Base-by-base conservation (phyloP, 2,329 filamentous ascomycete genomes). In the Colletotrichum graminicola region DNA sequence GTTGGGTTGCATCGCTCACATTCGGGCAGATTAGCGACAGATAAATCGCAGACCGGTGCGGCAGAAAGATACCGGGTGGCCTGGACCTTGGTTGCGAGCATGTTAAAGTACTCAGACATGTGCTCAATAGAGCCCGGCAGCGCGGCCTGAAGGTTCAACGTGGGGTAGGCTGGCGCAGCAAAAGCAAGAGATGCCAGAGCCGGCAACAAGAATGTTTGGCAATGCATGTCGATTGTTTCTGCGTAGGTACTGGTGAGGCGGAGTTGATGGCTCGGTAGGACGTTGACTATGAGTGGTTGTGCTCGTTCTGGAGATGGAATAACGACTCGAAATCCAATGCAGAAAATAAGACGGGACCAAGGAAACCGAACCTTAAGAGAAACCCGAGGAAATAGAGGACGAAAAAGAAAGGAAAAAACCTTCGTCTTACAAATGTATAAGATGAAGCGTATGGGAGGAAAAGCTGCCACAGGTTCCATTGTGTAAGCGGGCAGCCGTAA, bases 21-120 rank as follows among this genome's bases (percentile, higher is more conserved):
- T 49, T 77, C 75, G 67, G 88, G 87, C 78, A 90, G 83, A 66
- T 80, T 76, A 1, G 88, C 88, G 41, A 82, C 83, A 65, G 84
- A 85, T 18, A 91, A 75, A 76, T 91, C 86, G 76, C 90, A 92
- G 36, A 81, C 75, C 0, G 87, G 85, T 14, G 83, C 79, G 8
- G 73, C 66, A 2, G 80, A 73, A 72, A 84, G 82, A 16, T 78
- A 72, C 76, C 83, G 86, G 65, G 83, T 83, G 36, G 82, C 79
- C 76, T 87, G 83, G 55, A 89, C 84, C 78, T 89, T 91, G 66
- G 79, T 73, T 36, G 88, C 88, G 72, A 91, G 78, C 75, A 88
- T 79, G 78, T 88, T 88, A 82, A 91, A 91, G 81, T 91, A 91
- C 51, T 85, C 83, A 36, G 89, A 87, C 62, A 91, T 77, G n/a